These are phyloP conservation scores for Erigeron philadelphicus DNA, from an alignment of 140 eudicot species.

Conservation along the genomic window DNA sequence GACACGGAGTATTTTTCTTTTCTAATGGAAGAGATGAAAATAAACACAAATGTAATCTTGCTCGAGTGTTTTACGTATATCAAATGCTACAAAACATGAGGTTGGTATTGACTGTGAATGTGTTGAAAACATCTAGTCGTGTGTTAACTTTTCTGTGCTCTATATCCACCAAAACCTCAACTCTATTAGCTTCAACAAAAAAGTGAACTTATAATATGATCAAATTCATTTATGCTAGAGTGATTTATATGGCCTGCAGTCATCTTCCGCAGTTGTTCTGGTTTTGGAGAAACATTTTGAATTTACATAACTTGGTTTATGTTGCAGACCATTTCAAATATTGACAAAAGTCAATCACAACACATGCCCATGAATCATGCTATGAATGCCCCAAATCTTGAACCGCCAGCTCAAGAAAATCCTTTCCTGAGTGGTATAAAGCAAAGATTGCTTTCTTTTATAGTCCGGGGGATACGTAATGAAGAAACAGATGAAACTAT, in stretches of 20 bases:
- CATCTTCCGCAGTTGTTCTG: neutral
- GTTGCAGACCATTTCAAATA: constrained; percentile 38
- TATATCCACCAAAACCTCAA: too few relatives aligned
- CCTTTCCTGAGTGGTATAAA: constrained; percentile 75
- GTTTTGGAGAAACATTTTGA: neutral
- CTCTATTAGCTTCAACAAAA: too few relatives aligned
- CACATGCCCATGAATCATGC: constrained; percentile 34
- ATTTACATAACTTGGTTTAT: constrained; percentile 21
- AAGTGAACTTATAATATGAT: too few relatives aligned
- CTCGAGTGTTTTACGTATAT: too few relatives aligned
- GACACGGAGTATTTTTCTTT: too few relatives aligned
- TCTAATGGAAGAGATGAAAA: too few relatives aligned
- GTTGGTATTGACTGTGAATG: too few relatives aligned
- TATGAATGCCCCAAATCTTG: constrained; percentile 39
- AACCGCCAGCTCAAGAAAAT: constrained; percentile 41
- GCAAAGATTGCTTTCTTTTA: constrained; percentile 88
- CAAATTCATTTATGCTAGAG: neutral
- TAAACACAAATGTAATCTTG: too few relatives aligned
- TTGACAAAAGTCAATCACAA: constrained; percentile 41
- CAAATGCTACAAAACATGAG: too few relatives aligned
- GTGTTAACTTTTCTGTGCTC: too few relatives aligned
- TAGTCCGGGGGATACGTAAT: constrained; percentile 75
- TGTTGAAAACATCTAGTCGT: too few relatives aligned
- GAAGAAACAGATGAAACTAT: constrained; percentile 75
- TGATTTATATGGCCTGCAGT: neutral